These are phyloP conservation scores for Amanita subjunquillea DNA, from an alignment of 768 basidiomycete genomes.

Conservation along the genomic window DNA sequence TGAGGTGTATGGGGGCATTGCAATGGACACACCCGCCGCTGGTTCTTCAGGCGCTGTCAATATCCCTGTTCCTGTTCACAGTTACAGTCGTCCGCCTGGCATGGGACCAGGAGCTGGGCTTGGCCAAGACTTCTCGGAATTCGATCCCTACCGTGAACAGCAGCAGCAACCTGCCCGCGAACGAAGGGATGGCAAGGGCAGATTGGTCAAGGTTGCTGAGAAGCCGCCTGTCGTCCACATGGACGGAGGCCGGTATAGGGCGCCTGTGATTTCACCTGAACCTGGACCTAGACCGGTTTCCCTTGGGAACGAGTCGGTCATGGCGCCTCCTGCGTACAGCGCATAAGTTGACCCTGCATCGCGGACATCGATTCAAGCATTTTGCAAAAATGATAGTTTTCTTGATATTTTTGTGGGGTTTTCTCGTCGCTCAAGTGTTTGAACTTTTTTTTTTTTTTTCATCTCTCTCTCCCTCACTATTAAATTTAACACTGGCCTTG, in stretches of 20 bases:
- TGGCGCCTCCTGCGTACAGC: background rate
- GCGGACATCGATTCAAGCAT: background rate
- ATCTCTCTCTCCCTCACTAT: background rate
- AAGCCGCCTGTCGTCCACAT: slow-evolving; percentile 27
- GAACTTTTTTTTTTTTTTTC: background rate
- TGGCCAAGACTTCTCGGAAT: background rate
- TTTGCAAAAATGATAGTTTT: background rate
- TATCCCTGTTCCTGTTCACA: background rate
- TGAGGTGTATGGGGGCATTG: slow-evolving; percentile 1
- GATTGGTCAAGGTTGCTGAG: slow-evolving; percentile 16
- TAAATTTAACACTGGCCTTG: background rate
- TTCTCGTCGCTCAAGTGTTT: background rate
- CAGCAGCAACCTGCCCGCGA: slow-evolving; percentile 4
- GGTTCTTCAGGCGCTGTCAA: slow-evolving; percentile 1
- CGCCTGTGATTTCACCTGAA: background rate
- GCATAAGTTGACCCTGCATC: background rate
- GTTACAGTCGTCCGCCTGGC: background rate
- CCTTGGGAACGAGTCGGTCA: background rate
- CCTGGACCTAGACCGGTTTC: background rate
- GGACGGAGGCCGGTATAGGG: slow-evolving; percentile 26
- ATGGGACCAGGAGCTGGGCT: background rate
- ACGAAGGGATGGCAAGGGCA: slow-evolving; percentile 20
- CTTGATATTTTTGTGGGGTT: background rate
- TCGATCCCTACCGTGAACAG: background rate
- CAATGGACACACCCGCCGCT: background rate